Evolutionary conservation across 495 filamentous ascomycete species (phyloP).

Genomic region (Oidiodendron maius): DNA sequence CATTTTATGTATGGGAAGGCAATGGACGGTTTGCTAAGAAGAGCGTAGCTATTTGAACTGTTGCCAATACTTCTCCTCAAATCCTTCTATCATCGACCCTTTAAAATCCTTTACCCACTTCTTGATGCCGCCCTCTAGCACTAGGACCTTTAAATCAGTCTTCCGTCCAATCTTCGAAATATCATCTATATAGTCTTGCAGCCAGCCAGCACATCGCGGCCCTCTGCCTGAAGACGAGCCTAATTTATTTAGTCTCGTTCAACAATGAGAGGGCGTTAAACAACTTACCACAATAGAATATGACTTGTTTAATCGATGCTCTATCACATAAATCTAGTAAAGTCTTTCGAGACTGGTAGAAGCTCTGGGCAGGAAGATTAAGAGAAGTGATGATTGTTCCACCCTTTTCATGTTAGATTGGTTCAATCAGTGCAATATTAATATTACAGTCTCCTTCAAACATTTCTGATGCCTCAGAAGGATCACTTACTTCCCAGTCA

Average conservation of each 20-base stretch:
- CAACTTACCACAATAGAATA: conserved; percentile 65
- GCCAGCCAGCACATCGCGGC: conserved; percentile 57
- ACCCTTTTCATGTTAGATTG: conserved; percentile 36
- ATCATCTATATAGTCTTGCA: conserved; percentile 54
- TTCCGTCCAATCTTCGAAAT: conserved; percentile 38
- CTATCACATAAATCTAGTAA: conserved; percentile 50
- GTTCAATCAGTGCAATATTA: not conserved
- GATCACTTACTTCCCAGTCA: conserved; percentile 51
- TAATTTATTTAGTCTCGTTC: conserved; percentile 9
- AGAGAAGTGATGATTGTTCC: conserved; percentile 64
- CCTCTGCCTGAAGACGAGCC: conserved; percentile 58
- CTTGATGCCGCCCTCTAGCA: conserved; percentile 57
- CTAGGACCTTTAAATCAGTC: conserved; percentile 43
- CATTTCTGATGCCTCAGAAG: not conserved
- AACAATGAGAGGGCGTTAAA: not conserved
- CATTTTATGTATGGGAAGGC: conserved; percentile 11
- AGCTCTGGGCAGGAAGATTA: conserved; percentile 67
- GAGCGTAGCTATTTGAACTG: conserved; percentile 23
- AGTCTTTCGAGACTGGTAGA: conserved; percentile 52
- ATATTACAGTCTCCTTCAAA: not conserved
- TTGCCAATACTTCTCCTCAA: conserved; percentile 40
- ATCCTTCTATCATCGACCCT: conserved; percentile 38
- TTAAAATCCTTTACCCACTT: conserved; percentile 54
- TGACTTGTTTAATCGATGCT: conserved; percentile 45
- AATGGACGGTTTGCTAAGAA: conserved; percentile 5